Evolutionary conservation across 2,329 filamentous ascomycete species (phyloP), one percentile per base, ranked within the genome.

Genomic region (Pleoardoris graminearum): DNA sequence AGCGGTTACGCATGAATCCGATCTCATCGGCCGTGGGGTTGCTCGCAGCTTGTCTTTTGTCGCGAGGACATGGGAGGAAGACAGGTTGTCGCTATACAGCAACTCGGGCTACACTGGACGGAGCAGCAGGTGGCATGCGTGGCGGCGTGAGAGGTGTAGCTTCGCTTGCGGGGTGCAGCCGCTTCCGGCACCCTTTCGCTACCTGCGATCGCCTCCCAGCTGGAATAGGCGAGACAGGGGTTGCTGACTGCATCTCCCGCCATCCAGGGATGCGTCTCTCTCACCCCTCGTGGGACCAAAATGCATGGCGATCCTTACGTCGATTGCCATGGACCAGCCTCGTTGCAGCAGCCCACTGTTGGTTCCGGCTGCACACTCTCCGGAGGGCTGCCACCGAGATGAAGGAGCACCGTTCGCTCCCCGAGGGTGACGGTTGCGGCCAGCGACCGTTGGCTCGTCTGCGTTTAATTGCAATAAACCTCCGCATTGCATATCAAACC

Each of bases 371-470:
- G n/a, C n/a, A n/a, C n/a, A n/a, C n/a, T n/a, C n/a, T n/a, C n/a
- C n/a, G n/a, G n/a, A n/a, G n/a, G n/a, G n/a, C n/a, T n/a, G n/a
- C n/a, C n/a, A n/a, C n/a, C 37, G 65, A 70, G 65, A 70, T 70
- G 68, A 69, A 61, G 57, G 55, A 5, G 59, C 48, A 50, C 51
- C 48, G n/a, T 59, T 51, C 53, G 58, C 56, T 59, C 58, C 59
- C 55, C 55, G 46, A 54, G 33, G 54, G 60, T 54, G 45, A 56
- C 51, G 42, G 57, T 58, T 56, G 55, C 58, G 55, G 55, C 66
- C 63, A 65, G 62, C 62, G 57, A 59, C 51, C 53, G 52, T 56
- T 63, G 60, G 62, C 63, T 63, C 60, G 67, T 69, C 66, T 69
- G 63, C 60, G 50, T 54, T 57, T 51, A 47, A 52, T 35, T 47